These are phyloP conservation scores for Pythium volutum DNA, from an alignment of 352 stramenopile genomes.

Conservation along the genomic window DNA sequence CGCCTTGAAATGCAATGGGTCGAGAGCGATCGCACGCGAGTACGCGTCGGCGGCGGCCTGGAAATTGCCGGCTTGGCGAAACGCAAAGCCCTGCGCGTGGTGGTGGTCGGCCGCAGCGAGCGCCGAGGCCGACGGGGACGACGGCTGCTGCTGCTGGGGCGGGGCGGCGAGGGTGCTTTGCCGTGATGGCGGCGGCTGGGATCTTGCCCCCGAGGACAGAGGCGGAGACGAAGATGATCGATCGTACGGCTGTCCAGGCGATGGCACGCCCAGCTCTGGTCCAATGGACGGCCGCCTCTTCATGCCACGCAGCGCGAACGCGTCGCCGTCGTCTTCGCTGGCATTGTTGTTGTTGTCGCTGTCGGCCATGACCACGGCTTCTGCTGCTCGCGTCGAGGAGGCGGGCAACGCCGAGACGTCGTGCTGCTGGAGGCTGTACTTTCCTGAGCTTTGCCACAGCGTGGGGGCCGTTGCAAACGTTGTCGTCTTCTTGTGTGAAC, in stretches of 20 bases:
- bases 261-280: neutral
- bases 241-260: too few species aligned
- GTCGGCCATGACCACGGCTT: neutral
- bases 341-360: constrained; percentile 29
- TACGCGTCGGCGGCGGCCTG: constrained; percentile 75
- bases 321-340: constrained; percentile 10
- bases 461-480: constrained; percentile 40
- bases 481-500: constrained; percentile 21
- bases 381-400: neutral
- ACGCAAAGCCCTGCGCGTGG: constrained; percentile 63
- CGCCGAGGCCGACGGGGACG: neutral
- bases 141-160: too few species aligned
- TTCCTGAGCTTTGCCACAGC: constrained; percentile 21
- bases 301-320: too few species aligned
- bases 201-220: neutral
- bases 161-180: constrained; percentile 32
- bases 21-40: constrained; percentile 62
- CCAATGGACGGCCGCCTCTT: neutral
- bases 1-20: constrained; percentile 85
- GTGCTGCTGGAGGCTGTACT: constrained; percentile 31
- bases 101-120: constrained; percentile 46
- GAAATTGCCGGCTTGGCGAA: constrained; percentile 82
- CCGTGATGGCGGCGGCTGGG: neutral
- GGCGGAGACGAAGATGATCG: neutral
- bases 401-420: neutral